These are phyloP conservation scores for Prunella vulgaris DNA, from an alignment of 257 asterid species.

Conservation along the genomic window DNA sequence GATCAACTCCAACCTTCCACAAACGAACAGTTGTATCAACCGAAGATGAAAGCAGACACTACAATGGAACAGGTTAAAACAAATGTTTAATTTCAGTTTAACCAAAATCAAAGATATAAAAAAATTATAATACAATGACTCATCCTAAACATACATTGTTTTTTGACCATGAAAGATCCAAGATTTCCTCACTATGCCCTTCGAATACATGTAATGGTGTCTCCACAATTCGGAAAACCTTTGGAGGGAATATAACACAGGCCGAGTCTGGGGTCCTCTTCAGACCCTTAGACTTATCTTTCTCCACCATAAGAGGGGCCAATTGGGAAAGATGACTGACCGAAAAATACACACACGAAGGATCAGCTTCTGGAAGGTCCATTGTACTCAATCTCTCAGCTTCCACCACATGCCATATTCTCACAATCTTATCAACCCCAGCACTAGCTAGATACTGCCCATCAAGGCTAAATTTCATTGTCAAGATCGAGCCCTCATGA, in stretches of 20 bases:
- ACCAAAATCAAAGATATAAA: background rate
- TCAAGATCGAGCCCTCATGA: conserved; percentile 71
- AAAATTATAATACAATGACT: background rate
- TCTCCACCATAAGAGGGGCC: conserved; percentile 49
- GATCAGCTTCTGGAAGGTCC: conserved; percentile 66
- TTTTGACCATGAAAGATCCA: conserved; percentile 86
- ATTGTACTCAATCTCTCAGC: conserved; percentile 56
- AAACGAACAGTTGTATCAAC: conserved; percentile 88
- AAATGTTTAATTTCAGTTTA: background rate
- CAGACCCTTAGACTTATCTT: conserved; percentile 45
- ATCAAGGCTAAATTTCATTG: conserved; percentile 81
- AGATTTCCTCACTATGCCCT: conserved; percentile 69
- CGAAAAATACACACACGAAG: conserved; percentile 77
- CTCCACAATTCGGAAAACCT: conserved; percentile 69
- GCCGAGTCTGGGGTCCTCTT: conserved; percentile 68
- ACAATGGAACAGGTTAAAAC: conserved; percentile 24
- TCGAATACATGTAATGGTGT: conserved; percentile 65
- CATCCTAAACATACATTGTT: conserved; percentile 49
- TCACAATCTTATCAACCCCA: conserved; percentile 75
- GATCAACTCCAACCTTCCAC: conserved; percentile 79
- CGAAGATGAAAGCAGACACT: conserved; percentile 82
- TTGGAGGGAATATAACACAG: conserved; percentile 71
- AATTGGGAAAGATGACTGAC: conserved; percentile 67
- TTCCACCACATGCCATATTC: conserved; percentile 85
- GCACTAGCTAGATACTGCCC: conserved; percentile 85